Percentiles rank a stretch among this genome's conserved stretches.
Conservation (phyloP, 495 filamentous ascomycete genomes). For the Podospora pseudoanserina region DNA sequence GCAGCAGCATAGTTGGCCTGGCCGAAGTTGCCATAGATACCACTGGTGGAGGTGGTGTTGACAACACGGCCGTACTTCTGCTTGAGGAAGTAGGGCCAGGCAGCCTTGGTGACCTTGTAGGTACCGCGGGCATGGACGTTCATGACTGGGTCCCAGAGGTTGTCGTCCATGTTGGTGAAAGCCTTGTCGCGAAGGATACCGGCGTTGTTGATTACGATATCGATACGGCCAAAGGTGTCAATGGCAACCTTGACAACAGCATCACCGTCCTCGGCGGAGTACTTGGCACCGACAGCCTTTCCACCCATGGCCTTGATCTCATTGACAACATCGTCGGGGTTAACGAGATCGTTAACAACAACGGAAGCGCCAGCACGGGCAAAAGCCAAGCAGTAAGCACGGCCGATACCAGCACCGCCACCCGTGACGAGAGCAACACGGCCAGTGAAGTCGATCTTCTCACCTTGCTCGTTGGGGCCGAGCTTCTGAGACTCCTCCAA, state of each 20-base stretch:
- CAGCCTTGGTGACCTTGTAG: constrained; percentile 95
- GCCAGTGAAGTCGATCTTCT: constrained; percentile 82
- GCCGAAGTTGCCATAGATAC: constrained; percentile 98
- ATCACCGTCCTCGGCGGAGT: constrained; percentile 90
- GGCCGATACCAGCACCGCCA: constrained; percentile 88
- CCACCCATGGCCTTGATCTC: constrained; percentile 91
- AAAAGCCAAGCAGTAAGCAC: constrained; percentile 87
- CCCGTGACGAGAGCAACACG: constrained; percentile 92
- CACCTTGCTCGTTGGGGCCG: constrained; percentile 65
- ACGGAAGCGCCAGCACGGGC: constrained; percentile 85
- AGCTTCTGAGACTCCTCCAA: constrained; percentile 83
- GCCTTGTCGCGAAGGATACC: constrained; percentile 98
- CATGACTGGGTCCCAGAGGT: constrained; percentile 87
- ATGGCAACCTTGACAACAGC: constrained; percentile 88
- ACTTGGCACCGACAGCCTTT: constrained; percentile 90
- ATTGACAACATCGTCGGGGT: constrained; percentile 87
- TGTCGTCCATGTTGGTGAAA: constrained; percentile 95
- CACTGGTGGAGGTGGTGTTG: constrained; percentile 94
- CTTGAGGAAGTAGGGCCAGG: constrained; percentile 96
- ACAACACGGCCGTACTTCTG: constrained; percentile 97
- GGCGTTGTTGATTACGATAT: constrained; percentile 95
- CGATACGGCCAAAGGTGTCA: constrained; percentile 88
- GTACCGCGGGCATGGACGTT: constrained; percentile 92
- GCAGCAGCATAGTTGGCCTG: constrained; percentile 97
- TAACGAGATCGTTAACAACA: constrained; percentile 90